These are phyloP conservation scores for Raddia guianensis DNA, from an alignment of 176 grass and related monocot species.

Conservation along the genomic window DNA sequence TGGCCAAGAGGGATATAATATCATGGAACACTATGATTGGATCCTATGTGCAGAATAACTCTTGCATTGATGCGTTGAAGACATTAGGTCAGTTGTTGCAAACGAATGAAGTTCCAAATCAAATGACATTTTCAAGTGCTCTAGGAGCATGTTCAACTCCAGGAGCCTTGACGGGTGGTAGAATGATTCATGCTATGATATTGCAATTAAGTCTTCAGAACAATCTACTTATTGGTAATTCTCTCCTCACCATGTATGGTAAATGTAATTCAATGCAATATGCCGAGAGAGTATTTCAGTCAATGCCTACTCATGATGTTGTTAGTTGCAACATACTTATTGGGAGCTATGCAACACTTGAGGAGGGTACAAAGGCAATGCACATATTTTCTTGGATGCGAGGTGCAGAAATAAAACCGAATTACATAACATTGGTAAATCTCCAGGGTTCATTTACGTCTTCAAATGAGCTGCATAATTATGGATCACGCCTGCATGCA, in stretches of 20 bases:
- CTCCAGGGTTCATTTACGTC: constrained; percentile 56
- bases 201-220: constrained; percentile 51
- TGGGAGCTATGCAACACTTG: constrained; percentile 54
- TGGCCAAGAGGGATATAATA: constrained; percentile 68
- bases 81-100: constrained; percentile 46
- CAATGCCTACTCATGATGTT: constrained; percentile 58
- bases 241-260: constrained; percentile 75
- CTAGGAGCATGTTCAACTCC: constrained; percentile 64
- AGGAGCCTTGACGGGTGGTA: constrained; percentile 56
- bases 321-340: constrained; percentile 81
- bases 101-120: constrained; percentile 50
- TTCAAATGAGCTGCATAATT: constrained; percentile 47
- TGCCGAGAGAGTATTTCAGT: constrained; percentile 60
- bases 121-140: constrained; percentile 75
- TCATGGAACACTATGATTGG: constrained; percentile 86
- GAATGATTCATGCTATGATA: constrained; percentile 69
- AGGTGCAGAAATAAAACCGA: constrained; percentile 43
- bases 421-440: constrained; percentile 88
- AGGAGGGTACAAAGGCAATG: constrained; percentile 49
- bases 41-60: constrained; percentile 54
- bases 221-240: constrained; percentile 56
- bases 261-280: constrained; percentile 68
- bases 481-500: constrained; percentile 68
- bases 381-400: constrained; percentile 71
- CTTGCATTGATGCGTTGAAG: constrained; percentile 45